These are phyloP conservation scores for Tolypocladium ophioglossoides DNA, from an alignment of 2,329 filamentous ascomycete genomes.

Conservation along the genomic window DNA sequence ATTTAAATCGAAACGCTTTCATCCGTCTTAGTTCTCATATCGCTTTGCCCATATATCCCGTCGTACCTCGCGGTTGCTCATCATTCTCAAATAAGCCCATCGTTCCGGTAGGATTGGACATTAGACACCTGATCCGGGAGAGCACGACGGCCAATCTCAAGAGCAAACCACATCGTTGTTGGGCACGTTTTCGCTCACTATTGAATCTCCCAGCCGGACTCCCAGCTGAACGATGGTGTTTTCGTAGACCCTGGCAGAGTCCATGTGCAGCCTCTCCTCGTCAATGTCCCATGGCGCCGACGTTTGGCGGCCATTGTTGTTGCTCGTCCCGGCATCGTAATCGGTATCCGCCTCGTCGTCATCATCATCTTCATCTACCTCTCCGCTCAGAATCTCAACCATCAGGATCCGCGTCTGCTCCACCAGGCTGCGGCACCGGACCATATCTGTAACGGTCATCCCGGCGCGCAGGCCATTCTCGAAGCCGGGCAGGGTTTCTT, in stretches of 20 bases:
- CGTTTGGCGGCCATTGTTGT: conserved; percentile 6
- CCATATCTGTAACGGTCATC: conserved; percentile 73
- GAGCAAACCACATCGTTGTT: not conserved
- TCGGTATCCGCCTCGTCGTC: conserved; percentile 27
- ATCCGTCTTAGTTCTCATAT: not conserved
- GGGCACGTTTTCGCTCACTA: conserved; percentile 10
- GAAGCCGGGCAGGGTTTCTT: conserved; percentile 60
- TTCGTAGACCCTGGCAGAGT: conserved; percentile 69
- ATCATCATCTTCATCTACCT: conserved; percentile 30
- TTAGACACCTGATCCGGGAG: not conserved
- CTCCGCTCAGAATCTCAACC: conserved; percentile 50
- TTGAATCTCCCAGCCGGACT: conserved; percentile 45
- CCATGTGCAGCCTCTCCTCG: conserved; percentile 50
- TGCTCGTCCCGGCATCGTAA: conserved; percentile 21
- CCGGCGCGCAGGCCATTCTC: conserved; percentile 49
- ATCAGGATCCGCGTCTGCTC: conserved; percentile 64
- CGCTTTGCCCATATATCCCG: not conserved
- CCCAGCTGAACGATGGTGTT: conserved; percentile 66
- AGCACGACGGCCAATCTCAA: not conserved
- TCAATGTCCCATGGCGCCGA: conserved; percentile 26
- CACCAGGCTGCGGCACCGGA: conserved; percentile 72
- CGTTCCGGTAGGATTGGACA: not conserved
- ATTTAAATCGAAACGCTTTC: not conserved
- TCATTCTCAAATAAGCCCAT: not conserved
- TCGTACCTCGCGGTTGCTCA: not conserved